Evolutionary conservation across 805 yeast species (phyloP).

Genomic region (Crinitomyces ghanaensis): DNA sequence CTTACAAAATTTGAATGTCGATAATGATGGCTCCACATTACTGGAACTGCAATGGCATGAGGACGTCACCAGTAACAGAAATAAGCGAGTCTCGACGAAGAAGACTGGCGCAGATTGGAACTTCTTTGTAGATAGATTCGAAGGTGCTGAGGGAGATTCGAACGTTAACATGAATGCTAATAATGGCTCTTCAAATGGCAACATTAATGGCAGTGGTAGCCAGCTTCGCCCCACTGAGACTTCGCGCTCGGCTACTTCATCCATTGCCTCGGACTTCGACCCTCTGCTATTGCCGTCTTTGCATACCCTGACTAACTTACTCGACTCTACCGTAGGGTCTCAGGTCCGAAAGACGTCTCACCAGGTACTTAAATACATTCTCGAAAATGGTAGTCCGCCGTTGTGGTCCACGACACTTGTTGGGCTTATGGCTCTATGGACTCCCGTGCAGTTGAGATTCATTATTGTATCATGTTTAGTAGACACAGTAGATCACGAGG

Average conservation of each 20-base stretch:
- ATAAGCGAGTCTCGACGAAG: too few relatives aligned
- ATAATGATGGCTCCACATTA: conserved; percentile 5
- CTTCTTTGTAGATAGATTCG: not conserved
- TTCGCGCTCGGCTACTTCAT: not conserved
- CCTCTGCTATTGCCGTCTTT: conserved; percentile 11
- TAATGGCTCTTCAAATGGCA: too few relatives aligned
- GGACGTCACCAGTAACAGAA: too few relatives aligned
- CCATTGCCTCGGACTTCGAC: too few relatives aligned
- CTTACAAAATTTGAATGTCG: conserved; percentile 14
- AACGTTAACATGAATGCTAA: too few relatives aligned
- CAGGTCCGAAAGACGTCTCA: conserved; percentile 49
- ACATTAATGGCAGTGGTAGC: too few relatives aligned
- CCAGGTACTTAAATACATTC: conserved; percentile 38
- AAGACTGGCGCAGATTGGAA: not conserved
- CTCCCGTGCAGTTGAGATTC: conserved; percentile 72
- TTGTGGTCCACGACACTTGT: conserved; percentile 48
- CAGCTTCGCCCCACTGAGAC: not conserved
- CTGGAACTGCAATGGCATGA: conserved; percentile 2
- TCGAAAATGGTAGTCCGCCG: conserved; percentile 18
- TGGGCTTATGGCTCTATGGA: conserved; percentile 58
- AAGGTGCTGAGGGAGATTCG: conserved; percentile 2
- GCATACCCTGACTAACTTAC: conserved; percentile 44
- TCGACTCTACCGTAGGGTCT: conserved; percentile 49
- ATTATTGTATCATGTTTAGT: conserved; percentile 42
- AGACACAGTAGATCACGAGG: conserved; percentile 17